Evolutionary conservation across 2,329 filamentous ascomycete species (phyloP).

Genomic region (Nemania sp.): DNA sequence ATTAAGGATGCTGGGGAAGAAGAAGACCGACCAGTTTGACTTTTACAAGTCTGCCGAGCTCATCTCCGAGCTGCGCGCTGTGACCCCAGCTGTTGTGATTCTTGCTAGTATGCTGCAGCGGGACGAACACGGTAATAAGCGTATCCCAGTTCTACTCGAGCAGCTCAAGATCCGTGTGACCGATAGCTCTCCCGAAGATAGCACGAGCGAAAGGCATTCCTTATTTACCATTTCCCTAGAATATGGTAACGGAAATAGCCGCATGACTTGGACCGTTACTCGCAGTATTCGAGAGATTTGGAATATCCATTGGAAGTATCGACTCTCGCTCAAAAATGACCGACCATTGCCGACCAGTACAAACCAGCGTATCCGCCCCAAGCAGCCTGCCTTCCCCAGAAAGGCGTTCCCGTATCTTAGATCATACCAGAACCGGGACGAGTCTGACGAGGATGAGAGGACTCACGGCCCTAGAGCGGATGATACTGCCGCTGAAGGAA

Average conservation of each 20-base stretch:
- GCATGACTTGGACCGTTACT: slow-evolving; percentile 96
- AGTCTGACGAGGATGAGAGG: slow-evolving; percentile 79
- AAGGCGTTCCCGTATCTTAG: slow-evolving; percentile 91
- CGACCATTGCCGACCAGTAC: slow-evolving; percentile 79
- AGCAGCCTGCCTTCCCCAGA: slow-evolving; percentile 89
- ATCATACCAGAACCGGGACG: slow-evolving; percentile 80
- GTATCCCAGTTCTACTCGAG: slow-evolving; percentile 93
- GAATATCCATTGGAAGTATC: slow-evolving; percentile 94
- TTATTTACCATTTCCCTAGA: slow-evolving; percentile 93
- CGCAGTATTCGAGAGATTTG: slow-evolving; percentile 89
- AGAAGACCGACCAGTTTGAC: slow-evolving; percentile 89
- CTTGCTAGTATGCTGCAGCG: slow-evolving; percentile 97
- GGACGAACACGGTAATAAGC: slow-evolving; percentile 94
- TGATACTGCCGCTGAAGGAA: slow-evolving; percentile 55
- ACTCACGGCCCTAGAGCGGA: slow-evolving; percentile 54
- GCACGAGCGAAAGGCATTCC: slow-evolving; percentile 77
- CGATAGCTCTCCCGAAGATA: slow-evolving; percentile 79
- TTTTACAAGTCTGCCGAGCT: slow-evolving; percentile 95
- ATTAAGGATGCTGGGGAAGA: slow-evolving; percentile 77
- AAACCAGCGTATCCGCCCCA: slow-evolving; percentile 75
- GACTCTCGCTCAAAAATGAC: slow-evolving; percentile 84
- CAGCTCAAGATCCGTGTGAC: slow-evolving; percentile 90
- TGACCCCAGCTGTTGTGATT: slow-evolving; percentile 92
- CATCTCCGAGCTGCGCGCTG: slow-evolving; percentile 93
- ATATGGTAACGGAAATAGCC: slow-evolving; percentile 93